Percentiles rank a stretch among this genome's conserved stretches.
Conservation (phyloP, 345 rosid genomes). For the Eucalyptus cloeziana region DNA sequence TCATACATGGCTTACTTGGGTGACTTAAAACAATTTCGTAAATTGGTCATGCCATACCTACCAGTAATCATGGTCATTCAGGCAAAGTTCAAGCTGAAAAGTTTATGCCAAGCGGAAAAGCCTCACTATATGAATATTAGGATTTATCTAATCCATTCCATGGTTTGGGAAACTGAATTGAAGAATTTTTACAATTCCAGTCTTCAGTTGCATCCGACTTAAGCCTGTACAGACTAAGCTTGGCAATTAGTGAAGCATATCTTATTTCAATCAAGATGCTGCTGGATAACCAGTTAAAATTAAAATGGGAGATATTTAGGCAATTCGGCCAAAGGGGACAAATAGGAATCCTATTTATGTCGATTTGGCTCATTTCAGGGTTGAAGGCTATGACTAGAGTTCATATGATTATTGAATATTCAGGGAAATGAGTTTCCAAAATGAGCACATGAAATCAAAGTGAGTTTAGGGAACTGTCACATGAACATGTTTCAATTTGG, state of each 20-base stretch:
- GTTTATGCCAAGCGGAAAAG: too few species aligned
- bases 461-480: neutral
- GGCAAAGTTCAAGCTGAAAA: too few species aligned
- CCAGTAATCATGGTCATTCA: neutral
- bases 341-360: neutral
- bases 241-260: too few species aligned
- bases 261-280: neutral
- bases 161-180: neutral
- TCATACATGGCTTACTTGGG: neutral
- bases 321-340: neutral
- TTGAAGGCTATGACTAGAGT: neutral
- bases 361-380: neutral
- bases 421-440: neutral
- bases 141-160: neutral
- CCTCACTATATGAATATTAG: accelerated
- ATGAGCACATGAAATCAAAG: neutral
- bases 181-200: neutral
- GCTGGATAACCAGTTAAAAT: neutral
- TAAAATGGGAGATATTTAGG: neutral
- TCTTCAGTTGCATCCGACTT: neutral
- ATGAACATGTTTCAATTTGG: neutral
- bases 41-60: neutral
- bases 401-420: neutral
- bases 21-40: neutral
- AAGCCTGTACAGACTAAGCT: too few species aligned